Percentiles rank a stretch among this genome's conserved stretches.
Evolutionary conservation across 139 green algal genomes (phyloP).

Genomic region (Tetraselmis striata): DNA sequence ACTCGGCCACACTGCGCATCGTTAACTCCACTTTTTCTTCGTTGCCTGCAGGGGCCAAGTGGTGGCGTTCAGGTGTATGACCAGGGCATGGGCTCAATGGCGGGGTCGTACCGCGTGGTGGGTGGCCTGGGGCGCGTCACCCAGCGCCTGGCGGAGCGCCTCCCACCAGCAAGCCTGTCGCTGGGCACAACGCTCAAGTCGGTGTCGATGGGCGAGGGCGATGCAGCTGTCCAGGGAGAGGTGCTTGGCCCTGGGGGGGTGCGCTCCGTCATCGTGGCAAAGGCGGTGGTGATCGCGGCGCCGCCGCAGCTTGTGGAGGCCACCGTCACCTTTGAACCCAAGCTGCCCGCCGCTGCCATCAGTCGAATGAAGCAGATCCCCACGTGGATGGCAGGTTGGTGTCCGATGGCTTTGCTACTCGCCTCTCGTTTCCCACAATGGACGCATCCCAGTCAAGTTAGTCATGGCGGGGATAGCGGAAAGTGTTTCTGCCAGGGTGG

Average conservation of each 20-base stretch:
- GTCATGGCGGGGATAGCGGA: no score
- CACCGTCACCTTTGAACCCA: background rate
- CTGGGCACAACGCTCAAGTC: background rate
- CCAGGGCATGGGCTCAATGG: background rate
- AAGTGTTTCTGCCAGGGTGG: no score
- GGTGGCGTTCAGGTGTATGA: background rate
- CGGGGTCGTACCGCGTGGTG: background rate
- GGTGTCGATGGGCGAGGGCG: background rate
- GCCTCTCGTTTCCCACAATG: no score
- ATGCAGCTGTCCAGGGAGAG: background rate
- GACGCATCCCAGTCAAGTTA: no score
- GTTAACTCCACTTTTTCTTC: no score
- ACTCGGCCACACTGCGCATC: no score
- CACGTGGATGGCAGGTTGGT: background rate
- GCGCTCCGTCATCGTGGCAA: background rate
- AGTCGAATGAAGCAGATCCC: background rate
- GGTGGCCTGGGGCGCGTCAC: background rate
- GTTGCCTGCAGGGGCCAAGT: background rate
- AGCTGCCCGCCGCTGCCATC: background rate
- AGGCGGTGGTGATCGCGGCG: background rate
- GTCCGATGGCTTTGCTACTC: no score
- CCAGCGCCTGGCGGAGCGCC: background rate
- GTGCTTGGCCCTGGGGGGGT: background rate
- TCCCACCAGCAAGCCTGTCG: background rate
- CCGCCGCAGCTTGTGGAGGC: background rate